Conservation (phyloP, 768 basidiomycete species). For the Russula ochroleuca region DNA sequence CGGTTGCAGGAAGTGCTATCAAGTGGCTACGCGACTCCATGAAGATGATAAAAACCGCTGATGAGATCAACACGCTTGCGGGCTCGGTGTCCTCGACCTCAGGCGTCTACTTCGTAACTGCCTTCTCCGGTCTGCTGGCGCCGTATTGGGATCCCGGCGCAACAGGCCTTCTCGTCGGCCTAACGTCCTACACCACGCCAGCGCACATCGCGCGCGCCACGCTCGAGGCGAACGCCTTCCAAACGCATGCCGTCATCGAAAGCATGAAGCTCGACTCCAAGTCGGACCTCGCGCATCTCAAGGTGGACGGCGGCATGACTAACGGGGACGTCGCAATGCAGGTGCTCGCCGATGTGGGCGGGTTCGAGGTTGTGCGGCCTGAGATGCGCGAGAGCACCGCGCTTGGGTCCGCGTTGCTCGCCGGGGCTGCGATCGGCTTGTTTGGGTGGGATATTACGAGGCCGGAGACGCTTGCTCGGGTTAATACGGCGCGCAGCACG, state of each 20-base stretch:
- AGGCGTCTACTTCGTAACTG: conserved; percentile 95
- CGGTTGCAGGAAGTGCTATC: conserved; percentile 92
- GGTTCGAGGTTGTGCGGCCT: conserved; percentile 87
- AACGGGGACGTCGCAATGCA: conserved; percentile 88
- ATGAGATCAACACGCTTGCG: conserved; percentile 83
- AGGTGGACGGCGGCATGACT: conserved; percentile 98
- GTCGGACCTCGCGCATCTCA: conserved; percentile 73
- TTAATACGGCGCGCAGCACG: conserved; percentile 79
- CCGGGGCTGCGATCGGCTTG: conserved; percentile 79
- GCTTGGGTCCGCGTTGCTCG: conserved; percentile 89
- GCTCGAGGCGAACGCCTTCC: conserved; percentile 93
- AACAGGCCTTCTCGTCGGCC: conserved; percentile 77
- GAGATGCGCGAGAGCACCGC: conserved; percentile 98
- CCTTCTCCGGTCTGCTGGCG: conserved; percentile 92
- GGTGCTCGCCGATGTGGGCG: conserved; percentile 83
- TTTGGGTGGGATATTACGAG: conserved; percentile 89
- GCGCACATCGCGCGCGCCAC: conserved; percentile 93
- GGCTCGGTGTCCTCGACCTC: conserved; percentile 71
- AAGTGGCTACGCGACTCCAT: conserved; percentile 97
- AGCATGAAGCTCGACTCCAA: conserved; percentile 92
- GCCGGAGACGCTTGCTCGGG: conserved; percentile 77
- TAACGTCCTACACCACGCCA: conserved; percentile 85
- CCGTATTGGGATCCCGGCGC: conserved; percentile 98
- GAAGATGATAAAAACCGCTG: conserved; percentile 70
- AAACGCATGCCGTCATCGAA: conserved; percentile 92